phyloP scores from a whole-genome alignment of 192 early-diverging fungal genomes.

The Mortierella antarctica region DNA sequence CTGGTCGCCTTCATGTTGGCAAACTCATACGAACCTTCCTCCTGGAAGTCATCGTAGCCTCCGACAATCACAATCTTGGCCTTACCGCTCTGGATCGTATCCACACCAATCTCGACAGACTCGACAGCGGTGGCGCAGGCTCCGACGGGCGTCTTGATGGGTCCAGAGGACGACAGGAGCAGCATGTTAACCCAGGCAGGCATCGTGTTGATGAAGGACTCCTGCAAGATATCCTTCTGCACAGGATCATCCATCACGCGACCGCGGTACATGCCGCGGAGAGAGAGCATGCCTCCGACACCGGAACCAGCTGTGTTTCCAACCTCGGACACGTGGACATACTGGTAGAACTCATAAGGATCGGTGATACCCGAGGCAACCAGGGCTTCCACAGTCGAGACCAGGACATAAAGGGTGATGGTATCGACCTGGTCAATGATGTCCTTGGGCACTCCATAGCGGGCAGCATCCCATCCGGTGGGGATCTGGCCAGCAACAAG shows the following conservation, averaged over 20 bases:
- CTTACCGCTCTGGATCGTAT: conserved; percentile 89
- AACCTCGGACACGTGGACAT: conserved; percentile 94
- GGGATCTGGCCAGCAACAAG: conserved; percentile 91
- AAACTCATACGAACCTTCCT: conserved; percentile 94
- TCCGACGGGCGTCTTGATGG: conserved; percentile 93
- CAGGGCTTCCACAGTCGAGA: conserved; percentile 93
- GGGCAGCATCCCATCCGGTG: conserved; percentile 92
- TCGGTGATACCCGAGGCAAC: conserved; percentile 92
- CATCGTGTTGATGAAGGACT: conserved; percentile 96
- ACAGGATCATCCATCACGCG: conserved; percentile 85
- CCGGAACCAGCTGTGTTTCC: conserved; percentile 92
- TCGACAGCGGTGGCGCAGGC: conserved; percentile 94
- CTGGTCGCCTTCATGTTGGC: conserved; percentile 96
- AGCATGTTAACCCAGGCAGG: conserved; percentile 98
- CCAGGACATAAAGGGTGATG: conserved; percentile 89
- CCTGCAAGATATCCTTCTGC: conserved; percentile 94
- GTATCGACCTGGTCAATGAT: conserved; percentile 92
- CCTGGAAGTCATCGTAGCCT: conserved; percentile 93
- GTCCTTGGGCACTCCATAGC: conserved; percentile 93
- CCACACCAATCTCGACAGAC: conserved; percentile 91
- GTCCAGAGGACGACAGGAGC: conserved; percentile 90
- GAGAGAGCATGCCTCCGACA: conserved; percentile 86
- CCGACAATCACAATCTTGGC: conserved; percentile 95
- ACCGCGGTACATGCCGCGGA: conserved; percentile 82
- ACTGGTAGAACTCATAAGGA: conserved; percentile 97